Evolutionary conservation across 805 yeast species (phyloP).

Genomic region (Millerozyma miso): DNA sequence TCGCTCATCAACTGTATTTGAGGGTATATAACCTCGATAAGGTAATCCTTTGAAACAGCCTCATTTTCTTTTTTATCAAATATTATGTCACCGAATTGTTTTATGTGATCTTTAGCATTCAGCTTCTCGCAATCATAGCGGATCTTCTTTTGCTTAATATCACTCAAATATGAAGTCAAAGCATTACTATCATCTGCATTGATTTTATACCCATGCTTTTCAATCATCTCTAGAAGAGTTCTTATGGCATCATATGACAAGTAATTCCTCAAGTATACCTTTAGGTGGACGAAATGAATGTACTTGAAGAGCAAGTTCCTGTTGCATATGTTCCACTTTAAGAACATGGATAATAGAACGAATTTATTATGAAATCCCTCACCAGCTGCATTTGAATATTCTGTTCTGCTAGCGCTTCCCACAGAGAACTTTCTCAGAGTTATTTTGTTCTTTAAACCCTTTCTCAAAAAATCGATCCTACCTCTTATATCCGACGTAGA

Average conservation of each 20-base stretch:
- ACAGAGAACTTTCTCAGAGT: conserved; percentile 4
- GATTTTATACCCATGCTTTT: conserved; percentile 7
- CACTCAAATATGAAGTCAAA: conserved; percentile 36
- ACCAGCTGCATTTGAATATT: neutral
- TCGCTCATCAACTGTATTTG: conserved; percentile 41
- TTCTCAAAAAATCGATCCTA: conserved; percentile 18
- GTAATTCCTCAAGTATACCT: conserved; percentile 22
- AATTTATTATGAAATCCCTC: conserved; percentile 33
- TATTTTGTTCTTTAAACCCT: conserved; percentile 11
- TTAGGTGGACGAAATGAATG: conserved; percentile 33
- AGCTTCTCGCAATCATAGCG: conserved; percentile 1
- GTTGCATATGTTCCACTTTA: conserved; percentile 39
- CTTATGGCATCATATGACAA: conserved; percentile 32
- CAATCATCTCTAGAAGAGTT: conserved; percentile 30
- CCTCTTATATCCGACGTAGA: conserved; percentile 8
- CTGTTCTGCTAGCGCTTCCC: conserved; percentile 8
- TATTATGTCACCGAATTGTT: conserved; percentile 29
- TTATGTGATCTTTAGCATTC: conserved; percentile 18
- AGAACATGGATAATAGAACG: conserved; percentile 32
- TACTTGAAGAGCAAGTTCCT: conserved; percentile 32
- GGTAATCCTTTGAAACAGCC: conserved; percentile 34
- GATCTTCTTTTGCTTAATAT: conserved; percentile 19
- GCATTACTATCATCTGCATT: conserved; percentile 8
- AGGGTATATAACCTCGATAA: conserved; percentile 37
- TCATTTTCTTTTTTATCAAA: conserved; percentile 18